Evolutionary conservation across 371 early-diverging fungal genomes (phyloP).

Genomic region (Syncephalastrum racemosum): DNA sequence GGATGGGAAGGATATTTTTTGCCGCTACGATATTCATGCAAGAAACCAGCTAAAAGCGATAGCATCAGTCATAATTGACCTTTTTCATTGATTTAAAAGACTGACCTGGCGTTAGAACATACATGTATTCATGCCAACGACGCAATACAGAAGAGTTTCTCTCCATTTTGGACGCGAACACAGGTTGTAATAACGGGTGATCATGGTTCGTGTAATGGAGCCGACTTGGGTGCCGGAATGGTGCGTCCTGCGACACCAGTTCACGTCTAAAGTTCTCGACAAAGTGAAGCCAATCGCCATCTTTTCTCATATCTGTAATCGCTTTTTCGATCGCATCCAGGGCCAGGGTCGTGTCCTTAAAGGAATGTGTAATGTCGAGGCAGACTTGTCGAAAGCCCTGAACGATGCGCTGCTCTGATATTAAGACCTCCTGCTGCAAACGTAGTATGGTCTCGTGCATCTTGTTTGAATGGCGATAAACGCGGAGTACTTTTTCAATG

Average conservation of each 20-base stretch:
- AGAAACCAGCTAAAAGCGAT: conserved; percentile 28
- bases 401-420: conserved; percentile 32
- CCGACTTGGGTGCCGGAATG: conserved; percentile 36
- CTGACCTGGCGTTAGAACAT: conserved; percentile 39
- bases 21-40: conserved; percentile 36
- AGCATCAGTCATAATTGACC: background rate
- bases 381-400: conserved; percentile 33
- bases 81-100: background rate
- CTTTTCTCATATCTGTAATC: conserved; percentile 17
- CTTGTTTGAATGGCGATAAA: conserved; percentile 43
- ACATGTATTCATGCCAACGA: conserved; percentile 43
- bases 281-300: conserved; percentile 36
- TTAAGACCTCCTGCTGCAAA: conserved; percentile 33
- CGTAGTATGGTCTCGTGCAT: conserved; percentile 47
- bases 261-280: conserved; percentile 23
- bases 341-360: conserved; percentile 11
- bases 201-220: conserved; percentile 38
- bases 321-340: conserved; percentile 19
- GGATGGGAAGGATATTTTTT: conserved; percentile 32
- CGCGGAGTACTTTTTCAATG: conserved; percentile 38
- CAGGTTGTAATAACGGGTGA: conserved; percentile 37
- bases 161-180: conserved; percentile 47
- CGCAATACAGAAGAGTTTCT: conserved; percentile 30
- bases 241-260: conserved; percentile 34
- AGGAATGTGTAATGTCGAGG: conserved; percentile 26